Evolutionary conservation across 148 eudicot species (phyloP), one percentile per base, ranked within the genome.

Genomic region (Oxyria digyna): DNA sequence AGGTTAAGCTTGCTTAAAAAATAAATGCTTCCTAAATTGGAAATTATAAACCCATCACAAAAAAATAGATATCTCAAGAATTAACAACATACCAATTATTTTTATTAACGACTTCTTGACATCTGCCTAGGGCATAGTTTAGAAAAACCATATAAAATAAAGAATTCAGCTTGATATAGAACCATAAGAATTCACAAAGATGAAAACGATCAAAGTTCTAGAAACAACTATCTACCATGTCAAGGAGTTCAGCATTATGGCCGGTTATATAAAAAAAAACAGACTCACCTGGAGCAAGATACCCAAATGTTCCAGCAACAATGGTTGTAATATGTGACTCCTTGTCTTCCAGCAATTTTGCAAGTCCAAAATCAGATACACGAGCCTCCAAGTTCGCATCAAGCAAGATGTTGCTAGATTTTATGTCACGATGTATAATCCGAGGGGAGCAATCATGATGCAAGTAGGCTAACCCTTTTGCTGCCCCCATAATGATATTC

Each of bases 281-380:
- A 29, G 49, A 70, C 85, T 71, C 79, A 94, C 99, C 99, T 72
- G 99, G 99, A 80, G 99, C 99, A 64, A 94, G 86, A 81, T 94
- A 94, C 40, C 99, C 99, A 83, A 94, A 94, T 26, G 99, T 94
- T 69, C 99, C 99, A 76, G 99, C 99, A 71, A 94, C 99, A 78
- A 94, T 91, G 11, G 99, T 94, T 8, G 99, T 94, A 57, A 94
- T 94, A 78, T 94, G 99, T 54, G 99, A 94, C 70, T 94, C 97
- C 80, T 91, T 96, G 77, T 94, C 99, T 79, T 87, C 87, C 79
- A 94, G 81, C 75, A 94, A 74, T 74, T 94, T 94, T 69, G 99
- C 99, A 45, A 94, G 82, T 75, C 99, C 99, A 84, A 94, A 94
- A 73, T 94, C 99, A 76, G 99, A 87, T 40, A 94, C 99, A 62